Evolutionary conservation across 352 stramenopile species (phyloP).

Genomic region (Pythium brachiatum): DNA sequence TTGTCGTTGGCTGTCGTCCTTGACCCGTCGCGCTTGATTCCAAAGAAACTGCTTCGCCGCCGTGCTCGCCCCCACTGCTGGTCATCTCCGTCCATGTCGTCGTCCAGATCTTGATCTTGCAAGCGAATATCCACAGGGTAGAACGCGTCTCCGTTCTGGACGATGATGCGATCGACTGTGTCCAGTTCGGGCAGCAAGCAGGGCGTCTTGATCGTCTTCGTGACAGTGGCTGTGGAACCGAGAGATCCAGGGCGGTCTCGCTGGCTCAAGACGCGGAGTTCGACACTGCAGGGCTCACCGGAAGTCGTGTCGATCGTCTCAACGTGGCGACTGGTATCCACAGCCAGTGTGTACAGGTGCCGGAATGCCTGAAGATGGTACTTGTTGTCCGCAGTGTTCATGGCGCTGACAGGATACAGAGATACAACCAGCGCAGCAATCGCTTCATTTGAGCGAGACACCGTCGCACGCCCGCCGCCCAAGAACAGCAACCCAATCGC

Average conservation of each 20-base stretch:
- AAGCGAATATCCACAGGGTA: constrained; percentile 72
- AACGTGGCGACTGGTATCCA: constrained; percentile 67
- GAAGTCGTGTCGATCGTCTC: constrained; percentile 78
- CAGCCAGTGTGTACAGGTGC: constrained; percentile 90
- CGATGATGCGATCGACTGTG: constrained; percentile 51
- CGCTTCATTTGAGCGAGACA: constrained; percentile 86
- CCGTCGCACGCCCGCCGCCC: constrained; percentile 90
- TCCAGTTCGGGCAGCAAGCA: constrained; percentile 69
- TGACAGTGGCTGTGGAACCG: constrained; percentile 6
- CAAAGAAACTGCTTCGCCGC: neutral
- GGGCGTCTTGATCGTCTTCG: constrained; percentile 46
- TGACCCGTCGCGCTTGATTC: neutral
- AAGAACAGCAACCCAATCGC: constrained; percentile 97
- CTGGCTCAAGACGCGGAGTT: constrained; percentile 45
- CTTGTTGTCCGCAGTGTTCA: constrained; percentile 94
- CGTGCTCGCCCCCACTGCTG: neutral
- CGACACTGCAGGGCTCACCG: constrained; percentile 40
- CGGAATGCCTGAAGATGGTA: constrained; percentile 85
- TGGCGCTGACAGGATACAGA: constrained; percentile 93
- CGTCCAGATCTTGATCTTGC: constrained; percentile 7
- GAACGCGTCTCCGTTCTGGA: constrained; percentile 42
- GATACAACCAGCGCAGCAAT: constrained; percentile 94
- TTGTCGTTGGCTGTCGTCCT: constrained; percentile 49
- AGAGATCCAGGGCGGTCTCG: neutral
- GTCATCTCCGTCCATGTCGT: constrained; percentile 17